Evolutionary conservation across 176 grass and related monocot species (phyloP).

Genomic region (Aegilops sharonensis): DNA sequence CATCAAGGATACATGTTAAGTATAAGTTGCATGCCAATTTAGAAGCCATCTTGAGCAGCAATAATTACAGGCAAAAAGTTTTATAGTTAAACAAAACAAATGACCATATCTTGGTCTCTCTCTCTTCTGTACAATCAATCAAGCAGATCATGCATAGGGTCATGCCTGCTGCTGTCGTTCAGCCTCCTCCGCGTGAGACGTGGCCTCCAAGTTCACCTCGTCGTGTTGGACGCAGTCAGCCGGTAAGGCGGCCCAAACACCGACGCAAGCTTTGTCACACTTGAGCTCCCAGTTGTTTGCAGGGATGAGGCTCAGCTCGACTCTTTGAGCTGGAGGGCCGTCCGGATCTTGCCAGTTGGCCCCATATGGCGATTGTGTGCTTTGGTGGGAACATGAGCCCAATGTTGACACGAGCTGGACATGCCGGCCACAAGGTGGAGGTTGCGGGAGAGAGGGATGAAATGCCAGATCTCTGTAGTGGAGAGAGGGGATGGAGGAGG

Average conservation of each 20-base stretch:
- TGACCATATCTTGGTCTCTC: not conserved
- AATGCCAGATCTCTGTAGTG: not conserved
- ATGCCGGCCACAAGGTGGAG: not conserved
- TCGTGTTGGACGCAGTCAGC: not conserved
- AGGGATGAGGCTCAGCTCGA: not conserved
- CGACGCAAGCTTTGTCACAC: not conserved
- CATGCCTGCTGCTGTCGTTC: not conserved
- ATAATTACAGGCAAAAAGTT: not conserved
- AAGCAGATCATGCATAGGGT: not conserved
- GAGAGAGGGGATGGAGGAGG: not conserved
- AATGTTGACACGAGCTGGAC: not conserved
- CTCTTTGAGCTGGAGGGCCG: not conserved
- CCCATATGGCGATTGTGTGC: not conserved
- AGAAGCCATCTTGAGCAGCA: not conserved
- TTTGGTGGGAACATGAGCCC: not conserved
- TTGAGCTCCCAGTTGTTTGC: not conserved
- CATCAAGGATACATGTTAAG: not conserved
- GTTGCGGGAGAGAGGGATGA: not conserved
- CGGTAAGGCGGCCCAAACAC: not conserved
- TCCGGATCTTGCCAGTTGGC: not conserved
- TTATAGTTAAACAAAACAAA: not conserved
- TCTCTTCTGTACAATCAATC: not conserved
- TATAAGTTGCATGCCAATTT: slow-evolving; percentile 3
- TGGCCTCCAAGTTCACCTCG: not conserved
- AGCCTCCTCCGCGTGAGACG: not conserved